These are phyloP conservation scores for Curvularia eragrostidis DNA, from an alignment of 2,329 filamentous ascomycete species.

Conservation along the genomic window DNA sequence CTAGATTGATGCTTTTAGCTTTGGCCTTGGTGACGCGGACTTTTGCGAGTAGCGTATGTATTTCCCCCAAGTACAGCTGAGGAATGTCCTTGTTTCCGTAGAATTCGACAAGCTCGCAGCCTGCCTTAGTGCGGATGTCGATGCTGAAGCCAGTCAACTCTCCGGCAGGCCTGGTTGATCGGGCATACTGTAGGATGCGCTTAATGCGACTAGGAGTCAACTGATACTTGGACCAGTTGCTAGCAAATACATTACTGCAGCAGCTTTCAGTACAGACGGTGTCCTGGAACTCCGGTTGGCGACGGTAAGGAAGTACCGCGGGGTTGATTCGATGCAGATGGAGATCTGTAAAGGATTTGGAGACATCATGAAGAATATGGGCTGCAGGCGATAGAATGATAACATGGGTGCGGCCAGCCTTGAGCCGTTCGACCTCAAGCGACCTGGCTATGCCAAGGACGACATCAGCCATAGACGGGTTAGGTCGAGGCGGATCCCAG, in stretches of 20 bases:
- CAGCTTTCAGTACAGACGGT: constrained; percentile 27
- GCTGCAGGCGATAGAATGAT: constrained; percentile 37
- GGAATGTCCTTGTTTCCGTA: constrained; percentile 27
- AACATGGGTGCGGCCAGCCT: constrained; percentile 32
- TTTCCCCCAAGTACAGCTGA: constrained; percentile 35
- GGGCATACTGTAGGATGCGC: constrained; percentile 37
- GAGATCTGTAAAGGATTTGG: constrained; percentile 27
- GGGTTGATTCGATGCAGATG: constrained; percentile 41
- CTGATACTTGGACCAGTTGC: constrained; percentile 37
- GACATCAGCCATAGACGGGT: constrained; percentile 39
- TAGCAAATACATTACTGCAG: constrained; percentile 36
- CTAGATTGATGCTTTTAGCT: constrained; percentile 22
- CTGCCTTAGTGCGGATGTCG: constrained; percentile 30
- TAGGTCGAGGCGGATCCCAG: constrained; percentile 38
- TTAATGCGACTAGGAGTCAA: constrained; percentile 30
- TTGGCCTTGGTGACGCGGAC: constrained; percentile 29
- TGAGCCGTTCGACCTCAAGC: constrained; percentile 22
- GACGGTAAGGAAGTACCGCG: constrained; percentile 31
- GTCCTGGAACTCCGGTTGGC: constrained; percentile 18
- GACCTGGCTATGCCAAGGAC: constrained; percentile 34
- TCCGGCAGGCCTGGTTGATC: constrained; percentile 31
- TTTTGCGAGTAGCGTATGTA: constrained; percentile 32
- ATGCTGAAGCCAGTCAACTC: constrained; percentile 31
- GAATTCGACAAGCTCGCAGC: constrained; percentile 34
- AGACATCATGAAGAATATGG: constrained; percentile 33